phyloP scores from a whole-genome alignment of 805 yeast species.

The Middelhovenomyces tepae region DNA sequence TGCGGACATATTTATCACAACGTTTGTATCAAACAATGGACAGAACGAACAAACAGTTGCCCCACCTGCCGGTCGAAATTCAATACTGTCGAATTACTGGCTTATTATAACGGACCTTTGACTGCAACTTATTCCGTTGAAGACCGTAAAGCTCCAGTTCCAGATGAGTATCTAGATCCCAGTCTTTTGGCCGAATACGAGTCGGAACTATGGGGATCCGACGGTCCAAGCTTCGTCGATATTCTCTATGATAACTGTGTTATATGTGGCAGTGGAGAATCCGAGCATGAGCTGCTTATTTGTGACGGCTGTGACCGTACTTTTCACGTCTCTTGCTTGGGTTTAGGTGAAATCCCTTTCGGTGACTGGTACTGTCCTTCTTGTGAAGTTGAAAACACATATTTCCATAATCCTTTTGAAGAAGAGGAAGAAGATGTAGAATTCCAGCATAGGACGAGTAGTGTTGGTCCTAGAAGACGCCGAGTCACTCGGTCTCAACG shows the following conservation, averaged over 20 bases:
- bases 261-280: constrained; percentile 22
- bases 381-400: constrained; percentile 17
- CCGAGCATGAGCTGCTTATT: constrained; percentile 21
- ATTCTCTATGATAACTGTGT: constrained; percentile 16
- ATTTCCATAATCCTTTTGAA: too few relatives aligned
- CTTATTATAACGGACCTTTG: constrained; percentile 3
- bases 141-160: constrained; percentile 12
- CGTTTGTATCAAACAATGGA: constrained; percentile 51
- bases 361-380: constrained; percentile 27
- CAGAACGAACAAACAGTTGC: constrained; percentile 45
- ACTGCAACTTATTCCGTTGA: constrained; percentile 7
- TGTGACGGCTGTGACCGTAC: constrained; percentile 27
- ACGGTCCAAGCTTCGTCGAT: constrained; percentile 1
- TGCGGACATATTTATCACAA: constrained; percentile 53
- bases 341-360: constrained; percentile 23
- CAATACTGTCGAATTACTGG: constrained; percentile 10
- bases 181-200: constrained; percentile 1
- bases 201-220: not conserved
- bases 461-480: too few relatives aligned
- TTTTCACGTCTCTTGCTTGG: constrained; percentile 25
- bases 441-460: too few relatives aligned
- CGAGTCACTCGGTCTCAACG: too few relatives aligned
- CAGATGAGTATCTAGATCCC: constrained; percentile 3
- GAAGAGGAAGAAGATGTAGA: too few relatives aligned
- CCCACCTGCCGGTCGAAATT: constrained; percentile 51